These are phyloP conservation scores for Didymella segeticola DNA, from an alignment of 2,329 filamentous ascomycete genomes.

Conservation along the genomic window DNA sequence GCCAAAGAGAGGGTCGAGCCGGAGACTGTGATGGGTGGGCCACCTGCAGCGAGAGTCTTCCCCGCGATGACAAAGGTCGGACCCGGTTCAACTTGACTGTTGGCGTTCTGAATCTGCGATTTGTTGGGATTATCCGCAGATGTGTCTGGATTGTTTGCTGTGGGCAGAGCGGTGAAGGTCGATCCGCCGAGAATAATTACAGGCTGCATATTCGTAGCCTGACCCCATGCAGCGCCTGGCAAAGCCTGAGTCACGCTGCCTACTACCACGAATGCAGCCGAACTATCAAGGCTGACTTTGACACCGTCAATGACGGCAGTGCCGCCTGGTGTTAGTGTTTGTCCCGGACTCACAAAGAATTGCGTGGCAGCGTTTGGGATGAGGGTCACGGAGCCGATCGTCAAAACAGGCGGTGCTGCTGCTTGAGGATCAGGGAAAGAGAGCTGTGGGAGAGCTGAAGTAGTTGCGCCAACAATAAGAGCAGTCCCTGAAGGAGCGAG, in stretches of 20 bases:
- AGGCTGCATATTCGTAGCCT: background rate
- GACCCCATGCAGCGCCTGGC: background rate
- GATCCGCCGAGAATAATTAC: slow-evolving; percentile 1
- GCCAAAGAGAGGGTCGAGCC: slow-evolving; percentile 45
- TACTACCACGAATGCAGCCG: slow-evolving; percentile 50
- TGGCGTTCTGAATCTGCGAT: background rate
- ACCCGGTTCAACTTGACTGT: background rate
- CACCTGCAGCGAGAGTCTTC: slow-evolving; percentile 47
- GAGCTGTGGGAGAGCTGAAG: slow-evolving; percentile 31
- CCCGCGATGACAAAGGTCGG: slow-evolving; percentile 49
- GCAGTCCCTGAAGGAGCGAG: slow-evolving; percentile 40
- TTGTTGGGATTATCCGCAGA: background rate
- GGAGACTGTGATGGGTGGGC: slow-evolving; percentile 41
- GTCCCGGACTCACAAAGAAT: slow-evolving; percentile 51
- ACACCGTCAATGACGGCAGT: slow-evolving; percentile 48
- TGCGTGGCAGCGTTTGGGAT: slow-evolving; percentile 56
- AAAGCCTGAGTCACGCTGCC: slow-evolving; percentile 44
- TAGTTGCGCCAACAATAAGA: slow-evolving; percentile 36
- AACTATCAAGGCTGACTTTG: slow-evolving; percentile 50
- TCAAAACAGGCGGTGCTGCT: slow-evolving; percentile 46
- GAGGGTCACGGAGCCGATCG: slow-evolving; percentile 49
- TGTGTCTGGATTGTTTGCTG: background rate
- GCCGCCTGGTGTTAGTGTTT: slow-evolving; percentile 49
- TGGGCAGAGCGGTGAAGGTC: slow-evolving; percentile 22
- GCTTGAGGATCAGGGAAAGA: slow-evolving; percentile 12